Conservation (phyloP, 2,329 filamentous ascomycete genomes). For the Sporothrix humicola region DNA sequence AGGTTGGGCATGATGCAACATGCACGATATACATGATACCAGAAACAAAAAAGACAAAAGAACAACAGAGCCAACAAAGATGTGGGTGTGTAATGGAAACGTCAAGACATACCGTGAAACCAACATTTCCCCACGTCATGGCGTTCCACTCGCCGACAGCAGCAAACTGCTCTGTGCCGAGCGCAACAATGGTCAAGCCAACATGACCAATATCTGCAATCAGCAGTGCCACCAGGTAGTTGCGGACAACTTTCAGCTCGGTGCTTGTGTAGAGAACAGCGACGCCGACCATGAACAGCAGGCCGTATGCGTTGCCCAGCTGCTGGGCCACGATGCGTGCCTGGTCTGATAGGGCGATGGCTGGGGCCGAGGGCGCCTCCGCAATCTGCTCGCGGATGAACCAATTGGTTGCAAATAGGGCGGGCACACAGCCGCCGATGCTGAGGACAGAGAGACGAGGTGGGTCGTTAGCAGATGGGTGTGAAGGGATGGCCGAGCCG, state of each 20-base stretch:
- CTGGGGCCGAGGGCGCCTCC: conserved; percentile 43
- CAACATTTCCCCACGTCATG: conserved; percentile 76
- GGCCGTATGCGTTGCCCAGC: conserved; percentile 71
- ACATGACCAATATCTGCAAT: conserved; percentile 72
- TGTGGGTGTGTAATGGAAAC: neutral
- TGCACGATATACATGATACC: conserved; percentile 10
- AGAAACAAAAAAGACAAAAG: conserved; percentile 2
- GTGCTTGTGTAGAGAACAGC: conserved; percentile 67
- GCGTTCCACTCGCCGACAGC: conserved; percentile 68
- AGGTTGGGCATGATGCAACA: neutral
- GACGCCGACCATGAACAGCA: conserved; percentile 68
- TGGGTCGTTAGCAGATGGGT: neutral
- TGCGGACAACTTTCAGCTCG: conserved; percentile 69
- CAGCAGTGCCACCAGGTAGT: conserved; percentile 69
- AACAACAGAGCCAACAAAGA: too few species aligned
- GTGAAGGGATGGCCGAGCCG: neutral
- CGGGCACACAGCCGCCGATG: conserved; percentile 62
- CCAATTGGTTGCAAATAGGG: conserved; percentile 62
- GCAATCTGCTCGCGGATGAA: conserved; percentile 69
- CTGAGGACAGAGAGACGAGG: conserved; percentile 47
- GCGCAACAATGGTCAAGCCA: conserved; percentile 61
- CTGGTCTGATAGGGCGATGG: conserved; percentile 48
- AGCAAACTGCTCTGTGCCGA: conserved; percentile 61
- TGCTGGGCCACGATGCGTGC: conserved; percentile 67
- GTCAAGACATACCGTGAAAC: conserved; percentile 56